phyloP scores from a whole-genome alignment of 257 asterid species.

The Perilla frutescens region DNA sequence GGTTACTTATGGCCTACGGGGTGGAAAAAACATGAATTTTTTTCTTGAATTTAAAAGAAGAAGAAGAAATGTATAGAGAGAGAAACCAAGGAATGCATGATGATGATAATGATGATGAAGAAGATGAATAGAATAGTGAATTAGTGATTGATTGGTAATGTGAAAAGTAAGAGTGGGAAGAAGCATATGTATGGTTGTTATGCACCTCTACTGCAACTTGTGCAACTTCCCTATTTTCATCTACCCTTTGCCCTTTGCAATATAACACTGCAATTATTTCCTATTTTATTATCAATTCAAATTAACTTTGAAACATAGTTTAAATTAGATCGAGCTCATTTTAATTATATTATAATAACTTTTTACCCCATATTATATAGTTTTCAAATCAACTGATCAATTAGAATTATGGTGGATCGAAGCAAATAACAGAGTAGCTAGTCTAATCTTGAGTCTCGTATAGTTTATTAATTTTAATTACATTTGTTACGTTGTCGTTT shows the following conservation, averaged over 20 bases:
- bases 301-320: too few species aligned
- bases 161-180: constrained; percentile 24
- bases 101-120: constrained; percentile 25
- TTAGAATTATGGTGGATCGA: too few species aligned
- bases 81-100: constrained; percentile 24
- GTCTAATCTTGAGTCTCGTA: too few species aligned
- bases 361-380: too few species aligned
- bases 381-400: too few species aligned
- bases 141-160: constrained; percentile 27
- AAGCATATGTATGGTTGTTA: constrained; percentile 32
- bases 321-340: too few species aligned
- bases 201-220: constrained; percentile 41
- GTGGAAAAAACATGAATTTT: not conserved
- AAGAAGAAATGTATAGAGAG: constrained; percentile 22
- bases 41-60: constrained; percentile 4
- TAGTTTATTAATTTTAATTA: not conserved
- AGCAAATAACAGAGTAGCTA: too few species aligned
- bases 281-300: too few species aligned
- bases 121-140: constrained; percentile 31
- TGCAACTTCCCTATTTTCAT: constrained; percentile 14
- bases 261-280: too few species aligned
- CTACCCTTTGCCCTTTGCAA: not conserved
- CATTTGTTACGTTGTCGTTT: too few species aligned
- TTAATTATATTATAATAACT: too few species aligned
- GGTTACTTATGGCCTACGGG: constrained; percentile 29